Base-by-base conservation (phyloP, 2,329 filamentous ascomycete species). In the Neonectria neomacrospora region DNA sequence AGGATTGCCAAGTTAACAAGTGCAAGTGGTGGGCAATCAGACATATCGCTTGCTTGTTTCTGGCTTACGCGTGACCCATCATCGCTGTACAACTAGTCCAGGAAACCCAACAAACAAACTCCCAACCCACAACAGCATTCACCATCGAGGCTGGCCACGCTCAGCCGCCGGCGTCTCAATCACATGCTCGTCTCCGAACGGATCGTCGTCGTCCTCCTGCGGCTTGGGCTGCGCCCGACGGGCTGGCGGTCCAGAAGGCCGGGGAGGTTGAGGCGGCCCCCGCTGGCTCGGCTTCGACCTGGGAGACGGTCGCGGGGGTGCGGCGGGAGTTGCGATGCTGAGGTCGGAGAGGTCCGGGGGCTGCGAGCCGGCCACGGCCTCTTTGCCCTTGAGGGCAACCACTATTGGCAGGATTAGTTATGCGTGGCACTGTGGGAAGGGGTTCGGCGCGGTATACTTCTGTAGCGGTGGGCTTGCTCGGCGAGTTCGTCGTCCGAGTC, bases 141-240 rank as follows among this genome's bases (percentile, higher is more conserved):
- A 75, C 77, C 77, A 79, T 42, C 64, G 66, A 5, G 76, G 76
- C 63, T 77, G 73, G 3, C 61, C 71, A 54, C 65, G 67, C 63
- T 79, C 77, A 20, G 67, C 47, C 6, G 67, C 64, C 7, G 76
- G 77, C 34, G 77, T 78, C 12, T 77, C 74, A 48, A 92, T 84
- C 5, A 89, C 91, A 75, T 97, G 94, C 44, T 86, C 87, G 76
- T 97, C 93, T 4, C 91, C 92, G 76, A 97, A 97, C 0, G 94
- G 94, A 74, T 97, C 88, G 67, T 96, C 86, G n/a, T 94, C 91
- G 45, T 93, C 90, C n/a, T 91, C 89, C 8, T 91, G 89, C 3
- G 84, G 84, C 39, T 81, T 23, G 73, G 73, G 41, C 57, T 41
- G 51, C 28, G 42, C 54, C 5, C 45, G 51, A 42, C 51, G 55